Conservation (phyloP, 2,329 filamentous ascomycete genomes). For the Aspergillus nomiae region DNA sequence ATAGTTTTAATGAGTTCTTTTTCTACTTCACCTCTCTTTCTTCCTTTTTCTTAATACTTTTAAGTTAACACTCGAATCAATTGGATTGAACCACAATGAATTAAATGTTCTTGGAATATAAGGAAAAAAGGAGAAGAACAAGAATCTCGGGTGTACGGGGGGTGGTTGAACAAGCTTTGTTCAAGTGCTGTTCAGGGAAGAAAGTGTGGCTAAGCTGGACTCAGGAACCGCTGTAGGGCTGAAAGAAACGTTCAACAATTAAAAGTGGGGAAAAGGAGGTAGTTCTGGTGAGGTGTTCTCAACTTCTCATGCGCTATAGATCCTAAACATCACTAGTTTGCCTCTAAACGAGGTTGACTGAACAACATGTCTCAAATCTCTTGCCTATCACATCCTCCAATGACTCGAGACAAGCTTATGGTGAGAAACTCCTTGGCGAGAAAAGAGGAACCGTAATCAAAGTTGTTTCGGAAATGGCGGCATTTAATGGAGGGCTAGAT, state of each 20-base stretch:
- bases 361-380: not conserved
- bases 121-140: not conserved
- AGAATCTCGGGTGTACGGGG: not conserved
- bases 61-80: not conserved
- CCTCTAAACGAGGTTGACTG: not conserved
- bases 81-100: not conserved
- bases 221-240: conserved; percentile 1
- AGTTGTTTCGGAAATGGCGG: not conserved
- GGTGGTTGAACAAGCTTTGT: not conserved
- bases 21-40: not conserved
- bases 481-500: not conserved
- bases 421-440: not conserved
- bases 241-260: conserved; percentile 3
- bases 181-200: not conserved
- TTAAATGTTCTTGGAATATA: not conserved
- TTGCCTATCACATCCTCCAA: not conserved
- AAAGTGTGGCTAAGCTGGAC: not conserved
- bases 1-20: not conserved
- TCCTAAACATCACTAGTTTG: conserved; percentile 1
- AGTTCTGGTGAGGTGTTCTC: not conserved
- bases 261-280: not conserved
- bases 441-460: not conserved
- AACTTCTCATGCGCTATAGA: not conserved
- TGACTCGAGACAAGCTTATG: not conserved
- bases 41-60: not conserved